Evolutionary conservation across 192 early-diverging fungal genomes (phyloP).

Genomic region (Podila epicladia): DNA sequence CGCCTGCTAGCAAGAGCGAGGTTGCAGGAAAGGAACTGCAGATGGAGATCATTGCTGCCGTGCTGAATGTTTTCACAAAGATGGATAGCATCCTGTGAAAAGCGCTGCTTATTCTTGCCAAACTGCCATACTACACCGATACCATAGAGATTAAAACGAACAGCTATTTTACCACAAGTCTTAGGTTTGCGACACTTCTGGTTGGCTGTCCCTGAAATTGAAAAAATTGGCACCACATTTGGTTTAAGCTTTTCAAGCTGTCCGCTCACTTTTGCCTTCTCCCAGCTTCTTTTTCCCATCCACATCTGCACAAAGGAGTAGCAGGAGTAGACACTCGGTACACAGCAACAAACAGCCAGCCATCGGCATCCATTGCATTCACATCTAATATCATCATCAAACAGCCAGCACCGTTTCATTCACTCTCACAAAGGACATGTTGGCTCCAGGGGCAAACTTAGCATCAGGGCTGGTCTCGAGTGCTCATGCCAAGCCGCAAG

Average conservation of each 20-base stretch:
- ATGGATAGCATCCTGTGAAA: slow-evolving; percentile 84
- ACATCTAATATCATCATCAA: background rate
- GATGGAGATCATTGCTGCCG: slow-evolving; percentile 77
- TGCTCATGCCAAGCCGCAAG: background rate
- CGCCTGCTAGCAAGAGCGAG: slow-evolving; percentile 62
- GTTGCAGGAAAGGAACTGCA: slow-evolving; percentile 67
- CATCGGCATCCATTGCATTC: background rate
- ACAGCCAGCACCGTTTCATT: too few species aligned
- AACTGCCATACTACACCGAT: background rate
- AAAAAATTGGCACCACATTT: background rate
- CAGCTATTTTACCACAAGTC: too few species aligned
- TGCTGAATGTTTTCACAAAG: slow-evolving; percentile 86
- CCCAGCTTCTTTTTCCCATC: background rate
- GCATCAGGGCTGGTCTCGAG: background rate
- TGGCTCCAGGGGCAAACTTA: background rate
- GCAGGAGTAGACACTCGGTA: too few species aligned
- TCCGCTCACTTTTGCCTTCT: background rate
- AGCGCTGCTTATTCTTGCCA: background rate
- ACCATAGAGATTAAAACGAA: too few species aligned
- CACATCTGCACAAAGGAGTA: too few species aligned
- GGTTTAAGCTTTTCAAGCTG: background rate
- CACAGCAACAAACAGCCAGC: too few species aligned
- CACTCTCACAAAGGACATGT: background rate
- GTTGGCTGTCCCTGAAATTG: too few species aligned
- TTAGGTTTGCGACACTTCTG: too few species aligned